A percentile compares a stretch with the other conserved stretches of the same genome.
These are phyloP conservation scores for Rhodosorus marinus DNA, from an alignment of 23 red algal genomes.

Conservation along the genomic window DNA sequence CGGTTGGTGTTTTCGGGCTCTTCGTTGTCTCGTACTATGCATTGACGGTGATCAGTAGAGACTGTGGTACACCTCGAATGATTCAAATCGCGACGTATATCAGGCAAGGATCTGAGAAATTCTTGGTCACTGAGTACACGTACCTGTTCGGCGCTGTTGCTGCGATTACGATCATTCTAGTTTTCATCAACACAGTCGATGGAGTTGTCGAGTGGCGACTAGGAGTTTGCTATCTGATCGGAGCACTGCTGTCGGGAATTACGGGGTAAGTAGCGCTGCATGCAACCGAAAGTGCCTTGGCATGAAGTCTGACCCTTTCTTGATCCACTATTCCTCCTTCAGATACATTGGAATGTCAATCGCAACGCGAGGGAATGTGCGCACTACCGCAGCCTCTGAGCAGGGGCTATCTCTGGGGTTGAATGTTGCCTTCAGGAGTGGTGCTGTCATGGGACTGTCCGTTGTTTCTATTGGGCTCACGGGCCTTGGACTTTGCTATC, in stretches of 20 bases:
- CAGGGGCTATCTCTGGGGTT: constrained; percentile 2
- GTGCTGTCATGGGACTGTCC: constrained; percentile 11
- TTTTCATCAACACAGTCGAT: no score
- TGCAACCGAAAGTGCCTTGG: no score
- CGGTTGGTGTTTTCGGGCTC: constrained; percentile 8
- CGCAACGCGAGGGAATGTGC: constrained; percentile 12
- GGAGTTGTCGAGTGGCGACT: no score
- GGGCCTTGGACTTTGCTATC: constrained; percentile 3
- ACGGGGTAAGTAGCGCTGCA: neutral
- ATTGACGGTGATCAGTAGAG: constrained; percentile 5
- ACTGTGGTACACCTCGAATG: constrained; percentile 20
- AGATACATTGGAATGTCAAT: constrained; percentile 12
- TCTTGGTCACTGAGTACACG: constrained; percentile 23
- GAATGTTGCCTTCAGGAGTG: constrained; percentile 10
- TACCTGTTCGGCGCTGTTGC: no score
- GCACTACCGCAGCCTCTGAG: constrained; percentile 10
- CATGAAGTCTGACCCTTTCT: no score
- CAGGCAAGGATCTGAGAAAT: constrained; percentile 5
- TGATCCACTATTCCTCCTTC: no score
- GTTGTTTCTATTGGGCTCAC: constrained; percentile 12
- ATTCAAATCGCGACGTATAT: constrained; percentile 9
- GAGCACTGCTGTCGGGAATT: neutral
- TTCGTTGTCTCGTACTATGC: constrained; percentile 10
- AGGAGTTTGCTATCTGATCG: neutral
- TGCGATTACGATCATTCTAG: no score